Base-by-base conservation (phyloP, 495 filamentous ascomycete genomes). In the Podospora conica region DNA sequence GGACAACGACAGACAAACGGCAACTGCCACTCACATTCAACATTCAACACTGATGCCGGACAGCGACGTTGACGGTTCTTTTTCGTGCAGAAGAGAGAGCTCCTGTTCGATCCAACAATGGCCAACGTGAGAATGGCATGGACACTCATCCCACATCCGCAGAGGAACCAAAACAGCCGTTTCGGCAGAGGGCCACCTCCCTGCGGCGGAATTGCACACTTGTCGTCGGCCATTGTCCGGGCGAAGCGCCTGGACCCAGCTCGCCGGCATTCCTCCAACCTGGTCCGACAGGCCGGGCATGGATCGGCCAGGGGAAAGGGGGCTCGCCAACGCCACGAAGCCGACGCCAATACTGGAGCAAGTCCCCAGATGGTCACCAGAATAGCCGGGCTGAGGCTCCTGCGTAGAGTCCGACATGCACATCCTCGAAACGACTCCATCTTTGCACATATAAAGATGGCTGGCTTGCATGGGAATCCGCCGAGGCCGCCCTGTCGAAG, bases 261-360 rank as follows among this genome's bases (percentile, higher is more conserved):
- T 64, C 65, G 67, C 78, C 79, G 79, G 79, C 74, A 72, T 80
- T 69, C 75, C 79, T 81, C 79, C 79, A 81, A 79, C 77, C 70
- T 72, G 72, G 78, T 81, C 78, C 78, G 78, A 74, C 65, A 73
- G 69, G 65, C 67, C 68, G 40, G 40, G 40, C 40, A 48, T 48
- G 60, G 29, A 65, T 58, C 24, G 65, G 40, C 58, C 55, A 48
- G 68, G 64, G 55, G 25, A 56, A 54, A 61, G 31, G 15, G 60
- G 60, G 58, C 22, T 9, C 33, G 29, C 40, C 29, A 66, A 12
- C 21, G 53, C 48, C n/a, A 56, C 20, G 22, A n/a, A 18, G 18
- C 53, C 23, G 25, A n/a, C 24, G n/a, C n/a, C n/a, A n/a, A 29
- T 4, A 25, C 15, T 48, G 1, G 31, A 33, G 40, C 18, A 48